phyloP scores from a whole-genome alignment of 1,284 basidiomycete species.

The Sporisorium sorghi region DNA sequence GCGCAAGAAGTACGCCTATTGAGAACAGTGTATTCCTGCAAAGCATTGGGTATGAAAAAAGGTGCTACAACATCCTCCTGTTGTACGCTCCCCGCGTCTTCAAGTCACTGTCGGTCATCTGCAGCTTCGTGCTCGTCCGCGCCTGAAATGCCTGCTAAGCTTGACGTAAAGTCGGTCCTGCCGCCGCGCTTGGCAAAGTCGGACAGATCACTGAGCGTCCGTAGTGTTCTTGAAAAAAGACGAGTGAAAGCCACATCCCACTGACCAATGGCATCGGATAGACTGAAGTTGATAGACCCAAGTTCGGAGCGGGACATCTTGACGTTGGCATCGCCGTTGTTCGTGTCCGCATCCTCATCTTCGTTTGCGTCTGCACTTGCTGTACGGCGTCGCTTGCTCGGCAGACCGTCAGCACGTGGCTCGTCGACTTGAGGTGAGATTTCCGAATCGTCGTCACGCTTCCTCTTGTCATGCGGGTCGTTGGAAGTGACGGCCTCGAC shows the following conservation, averaged over 20 bases:
- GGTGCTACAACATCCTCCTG: too few relatives aligned
- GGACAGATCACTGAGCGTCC: slow-evolving; percentile 47
- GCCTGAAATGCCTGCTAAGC: slow-evolving; percentile 25
- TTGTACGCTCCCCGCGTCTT: too few relatives aligned
- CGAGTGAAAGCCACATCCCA: slow-evolving; percentile 54
- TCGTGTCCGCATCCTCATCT: background rate
- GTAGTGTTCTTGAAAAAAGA: slow-evolving; percentile 44
- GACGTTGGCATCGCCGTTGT: slow-evolving; percentile 9
- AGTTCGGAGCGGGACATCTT: slow-evolving; percentile 43
- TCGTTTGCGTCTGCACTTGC: slow-evolving; percentile 14
- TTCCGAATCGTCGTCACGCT: slow-evolving; percentile 14
- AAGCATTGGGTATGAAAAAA: background rate
- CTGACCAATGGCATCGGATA: slow-evolving; percentile 39
- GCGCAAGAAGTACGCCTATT: slow-evolving; percentile 49
- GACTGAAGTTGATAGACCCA: slow-evolving; percentile 35
- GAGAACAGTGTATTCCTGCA: background rate
- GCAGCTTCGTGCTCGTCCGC: slow-evolving; percentile 30
- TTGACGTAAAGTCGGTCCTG: slow-evolving; percentile 23
- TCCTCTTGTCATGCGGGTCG: slow-evolving; percentile 22
- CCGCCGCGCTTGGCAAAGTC: slow-evolving; percentile 15
- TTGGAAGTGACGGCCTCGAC: slow-evolving; percentile 23
- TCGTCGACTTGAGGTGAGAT: slow-evolving; percentile 4
- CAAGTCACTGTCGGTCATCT: slow-evolving; percentile 15
- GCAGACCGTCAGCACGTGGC: slow-evolving; percentile 24
- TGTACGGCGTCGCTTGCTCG: slow-evolving; percentile 28